A percentile compares a stretch with the other conserved stretches of the same genome.
phyloP scores from a whole-genome alignment of 169 alveolate species.

The Pseudocohnilembus persalinus region DNA sequence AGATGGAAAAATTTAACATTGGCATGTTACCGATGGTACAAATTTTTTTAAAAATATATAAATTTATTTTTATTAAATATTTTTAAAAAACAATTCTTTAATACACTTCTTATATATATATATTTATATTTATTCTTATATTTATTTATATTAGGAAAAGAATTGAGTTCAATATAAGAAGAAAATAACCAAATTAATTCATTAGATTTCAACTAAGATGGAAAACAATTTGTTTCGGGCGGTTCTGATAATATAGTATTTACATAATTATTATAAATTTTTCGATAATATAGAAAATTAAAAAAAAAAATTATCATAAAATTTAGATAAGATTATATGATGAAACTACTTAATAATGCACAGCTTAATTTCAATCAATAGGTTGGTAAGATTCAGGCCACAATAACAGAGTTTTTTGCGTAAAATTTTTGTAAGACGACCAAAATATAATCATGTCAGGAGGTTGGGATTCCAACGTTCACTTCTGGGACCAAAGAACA shows the following conservation, averaged over 20 bases:
- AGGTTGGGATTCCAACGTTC: slow-evolving; percentile 90
- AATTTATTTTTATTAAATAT: too few species aligned
- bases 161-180: slow-evolving; percentile 56
- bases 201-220: slow-evolving; percentile 72
- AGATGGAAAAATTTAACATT: slow-evolving; percentile 70
- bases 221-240: slow-evolving; percentile 68
- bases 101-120: too few species aligned
- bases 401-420: slow-evolving; percentile 76
- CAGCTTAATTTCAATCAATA: slow-evolving; percentile 52
- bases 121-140: too few species aligned
- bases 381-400: slow-evolving; percentile 74
- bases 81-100: too few species aligned
- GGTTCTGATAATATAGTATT: slow-evolving; percentile 70
- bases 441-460: slow-evolving; percentile 74
- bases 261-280: not conserved
- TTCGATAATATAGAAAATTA: not conserved
- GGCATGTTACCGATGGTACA: slow-evolving; percentile 73
- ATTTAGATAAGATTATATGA: slow-evolving; percentile 69
- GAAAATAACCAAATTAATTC: slow-evolving; percentile 64
- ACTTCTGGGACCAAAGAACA: slow-evolving; percentile 80
- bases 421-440: slow-evolving; percentile 66
- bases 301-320: not conserved
- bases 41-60: not conserved
- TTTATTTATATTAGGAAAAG: slow-evolving; percentile 58
- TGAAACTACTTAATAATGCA: slow-evolving; percentile 68